phyloP scores from a whole-genome alignment of 1,284 basidiomycete species.

The Ustanciosporium gigantosporum region DNA sequence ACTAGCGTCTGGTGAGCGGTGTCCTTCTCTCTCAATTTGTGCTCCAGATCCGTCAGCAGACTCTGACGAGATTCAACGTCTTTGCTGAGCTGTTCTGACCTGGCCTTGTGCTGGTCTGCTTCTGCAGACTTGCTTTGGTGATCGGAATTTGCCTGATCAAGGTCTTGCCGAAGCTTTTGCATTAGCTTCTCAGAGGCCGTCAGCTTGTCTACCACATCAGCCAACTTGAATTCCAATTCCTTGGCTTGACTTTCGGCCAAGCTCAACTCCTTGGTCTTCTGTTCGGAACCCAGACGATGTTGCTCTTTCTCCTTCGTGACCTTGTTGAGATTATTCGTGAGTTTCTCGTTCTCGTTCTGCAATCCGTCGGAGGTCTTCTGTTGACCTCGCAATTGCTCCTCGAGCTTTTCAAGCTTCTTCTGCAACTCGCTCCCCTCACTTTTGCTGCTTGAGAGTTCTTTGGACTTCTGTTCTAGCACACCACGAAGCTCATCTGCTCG shows the following conservation, averaged over 20 bases:
- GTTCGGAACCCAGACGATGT: no score
- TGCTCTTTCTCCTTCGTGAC: no score
- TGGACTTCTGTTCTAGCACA: not conserved
- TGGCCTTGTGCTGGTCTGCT: slow-evolving; percentile 2
- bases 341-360: slow-evolving; percentile 22
- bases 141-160: slow-evolving; percentile 6
- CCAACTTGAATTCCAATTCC: no score
- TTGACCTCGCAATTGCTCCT: not conserved
- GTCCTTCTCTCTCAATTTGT: not conserved
- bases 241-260: no score
- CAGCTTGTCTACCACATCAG: not conserved
- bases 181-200: slow-evolving; percentile 2
- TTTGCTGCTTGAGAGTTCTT: not conserved
- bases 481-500: not conserved
- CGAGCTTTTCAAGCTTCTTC: slow-evolving; percentile 8
- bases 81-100: slow-evolving; percentile 8
- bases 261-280: no score
- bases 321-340: slow-evolving; percentile 12
- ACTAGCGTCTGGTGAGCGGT: not conserved
- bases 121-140: slow-evolving; percentile 5
- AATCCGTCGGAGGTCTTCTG: slow-evolving; percentile 15
- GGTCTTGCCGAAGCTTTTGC: slow-evolving; percentile 1
- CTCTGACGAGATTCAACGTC: not conserved
- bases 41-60: not conserved
- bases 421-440: slow-evolving; percentile 4